Percentiles rank a stretch among this genome's conserved stretches.
phyloP scores from a whole-genome alignment of 306 rosid species.

The Lathyrus tuberosus region DNA sequence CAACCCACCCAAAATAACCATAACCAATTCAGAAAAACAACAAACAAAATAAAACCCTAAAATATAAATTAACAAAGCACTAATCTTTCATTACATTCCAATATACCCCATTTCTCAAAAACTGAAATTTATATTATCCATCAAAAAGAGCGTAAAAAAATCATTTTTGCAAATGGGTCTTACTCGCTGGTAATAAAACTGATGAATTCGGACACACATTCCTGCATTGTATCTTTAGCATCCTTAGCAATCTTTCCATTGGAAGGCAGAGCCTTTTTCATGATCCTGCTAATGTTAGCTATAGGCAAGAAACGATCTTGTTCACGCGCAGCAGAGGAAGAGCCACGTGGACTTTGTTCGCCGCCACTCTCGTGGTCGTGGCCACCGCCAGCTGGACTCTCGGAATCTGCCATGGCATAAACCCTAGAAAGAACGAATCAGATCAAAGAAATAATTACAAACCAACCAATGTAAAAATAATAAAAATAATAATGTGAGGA shows the following conservation, averaged over 20 bases:
- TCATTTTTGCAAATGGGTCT: not conserved
- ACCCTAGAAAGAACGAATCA: conserved; percentile 30
- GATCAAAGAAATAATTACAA: not conserved
- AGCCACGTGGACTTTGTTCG: conserved; percentile 71
- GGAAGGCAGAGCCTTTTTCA: conserved; percentile 84
- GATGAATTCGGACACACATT: conserved; percentile 90
- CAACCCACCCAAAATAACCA: conserved; percentile 16
- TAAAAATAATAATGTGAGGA: not conserved
- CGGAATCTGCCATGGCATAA: conserved; percentile 68
- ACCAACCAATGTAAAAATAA: not conserved
- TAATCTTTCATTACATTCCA: not conserved
- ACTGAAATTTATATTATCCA: not conserved
- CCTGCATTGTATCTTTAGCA: conserved; percentile 87
- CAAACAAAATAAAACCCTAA: conserved; percentile 13
- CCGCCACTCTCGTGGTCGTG: conserved; percentile 90
- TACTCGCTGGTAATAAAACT: conserved; percentile 96
- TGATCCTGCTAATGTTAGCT: conserved; percentile 91
- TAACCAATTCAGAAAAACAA: conserved; percentile 5
- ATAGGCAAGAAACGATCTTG: conserved; percentile 85
- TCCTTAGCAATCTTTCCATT: conserved; percentile 93
- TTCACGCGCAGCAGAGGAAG: conserved; percentile 52
- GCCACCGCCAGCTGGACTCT: conserved; percentile 67
- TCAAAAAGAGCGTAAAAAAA: not conserved
- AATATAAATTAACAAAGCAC: not conserved
- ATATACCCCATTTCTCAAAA: not conserved